Base-by-base conservation (phyloP, 73 alveolate genomes). In the Breviolum minutum region DNA sequence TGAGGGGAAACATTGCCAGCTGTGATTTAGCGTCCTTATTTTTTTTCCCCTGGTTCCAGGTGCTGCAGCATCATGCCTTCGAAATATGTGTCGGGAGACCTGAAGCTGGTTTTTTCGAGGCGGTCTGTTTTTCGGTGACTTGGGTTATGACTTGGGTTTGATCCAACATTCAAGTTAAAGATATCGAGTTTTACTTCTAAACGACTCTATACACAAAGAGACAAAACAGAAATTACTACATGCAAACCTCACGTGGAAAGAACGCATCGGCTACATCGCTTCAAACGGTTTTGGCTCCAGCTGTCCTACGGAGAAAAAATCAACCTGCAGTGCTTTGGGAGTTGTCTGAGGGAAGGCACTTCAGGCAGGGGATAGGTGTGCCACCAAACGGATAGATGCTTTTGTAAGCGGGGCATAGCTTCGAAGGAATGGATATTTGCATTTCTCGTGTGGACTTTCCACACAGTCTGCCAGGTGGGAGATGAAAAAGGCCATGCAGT, bases 41-140 rank as follows among this genome's bases (percentile, higher is more conserved):
- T n/a, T n/a, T n/a, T n/a, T n/a, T n/a, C n/a, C n/a, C n/a, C 32
- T 68, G 27, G 32, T 1, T 22, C 71, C 60, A 82, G 91, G 91
- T 60, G 91, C 91, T 6, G 91, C 91, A 8, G 91, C 91, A 2
- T 82, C 91, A 6, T 48, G 91, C 27, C 91, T 82, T 0, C 91
- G 91, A 61, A 82, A 82, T 60, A 82, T 82, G 91, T 82, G 91
- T 60, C 6, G 5, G 91, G 91, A 17, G 61, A 73, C 91, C 22
- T 61, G 8, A 60, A 32, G 66, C 22, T 32, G 87, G 29, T 6
- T 20, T 10, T 30, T 70, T 6, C 27, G 80, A 6, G 40, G 29
- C 8, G 19, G 19, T 71, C 26, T 9, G 0, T 71, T 20, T 10
- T 8, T 71, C 4, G 26, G 81, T 30, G 26, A 26, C 81, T 71